Percentiles rank a stretch among this genome's conserved stretches.
phyloP scores from a whole-genome alignment of 192 early-diverging fungal species.

The Glomus cerebriforme region DNA sequence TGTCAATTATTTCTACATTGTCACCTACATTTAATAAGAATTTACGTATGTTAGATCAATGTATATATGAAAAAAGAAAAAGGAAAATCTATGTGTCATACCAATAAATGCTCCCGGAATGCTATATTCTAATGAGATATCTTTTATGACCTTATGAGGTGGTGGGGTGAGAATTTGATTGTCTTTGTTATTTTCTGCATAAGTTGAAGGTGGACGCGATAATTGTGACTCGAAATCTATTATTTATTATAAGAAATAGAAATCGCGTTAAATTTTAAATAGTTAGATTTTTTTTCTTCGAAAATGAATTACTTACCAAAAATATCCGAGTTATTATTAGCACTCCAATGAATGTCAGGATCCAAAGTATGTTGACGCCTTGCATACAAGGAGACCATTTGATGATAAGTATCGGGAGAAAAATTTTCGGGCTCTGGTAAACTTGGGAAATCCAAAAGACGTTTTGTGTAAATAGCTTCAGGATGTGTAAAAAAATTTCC shows the following conservation, averaged over 20 bases:
- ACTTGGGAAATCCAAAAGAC: conserved; percentile 6
- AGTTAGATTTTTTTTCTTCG: not conserved
- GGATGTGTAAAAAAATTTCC: conserved; percentile 11
- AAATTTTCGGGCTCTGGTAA: conserved; percentile 19
- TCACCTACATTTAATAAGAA: not conserved
- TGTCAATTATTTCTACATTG: not conserved
- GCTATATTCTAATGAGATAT: not conserved
- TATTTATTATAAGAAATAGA: not conserved
- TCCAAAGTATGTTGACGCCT: not conserved
- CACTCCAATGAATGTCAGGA: not conserved
- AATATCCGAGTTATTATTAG: not conserved
- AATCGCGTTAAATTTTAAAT: no score
- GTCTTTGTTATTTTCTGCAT: not conserved
- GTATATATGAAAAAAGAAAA: not conserved
- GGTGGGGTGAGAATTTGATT: not conserved
- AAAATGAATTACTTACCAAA: not conserved
- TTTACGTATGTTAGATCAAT: not conserved
- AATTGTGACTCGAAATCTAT: not conserved
- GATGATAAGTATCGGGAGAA: conserved; percentile 3
- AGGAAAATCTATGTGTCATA: not conserved
- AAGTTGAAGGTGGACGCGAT: conserved; percentile 3
- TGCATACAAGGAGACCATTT: not conserved
- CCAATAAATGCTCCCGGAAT: not conserved
- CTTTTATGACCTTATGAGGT: not conserved
- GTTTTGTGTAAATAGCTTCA: conserved; percentile 7